Evolutionary conservation across 2,329 filamentous ascomycete genomes (phyloP), one percentile per base, ranked within the genome.

Genomic region (Thermomyces lanuginosus): DNA sequence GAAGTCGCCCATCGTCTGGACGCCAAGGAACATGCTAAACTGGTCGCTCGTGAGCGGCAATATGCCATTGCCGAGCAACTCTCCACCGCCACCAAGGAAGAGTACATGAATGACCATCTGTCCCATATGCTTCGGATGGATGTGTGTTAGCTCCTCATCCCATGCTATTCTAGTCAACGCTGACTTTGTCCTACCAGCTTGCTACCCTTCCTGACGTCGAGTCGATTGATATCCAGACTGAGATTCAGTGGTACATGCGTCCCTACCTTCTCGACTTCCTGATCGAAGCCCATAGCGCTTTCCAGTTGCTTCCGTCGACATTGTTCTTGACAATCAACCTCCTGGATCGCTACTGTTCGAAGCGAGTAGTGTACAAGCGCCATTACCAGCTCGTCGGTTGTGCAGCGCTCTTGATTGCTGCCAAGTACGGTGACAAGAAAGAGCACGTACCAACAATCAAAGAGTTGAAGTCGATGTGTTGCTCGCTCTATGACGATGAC

Each of bases 231-330:
- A 93, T 95, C 56, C 89, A 98, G 58, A 83, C 84, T 39, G 89
- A 98, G 66, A 95, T 98, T 37, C 83, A 95, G 52, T 98, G 89
- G 89, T 95, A 91, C 60, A 98, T 98, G 89, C 68, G 89, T 44
- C 89, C 89, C 0, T 95, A 93, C 55, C 74, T 98, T 18, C 79
- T 98, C 49, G 89, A 98, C 61, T 98, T 98, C 59, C 70, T 98
- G 40, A 78, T 95, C 44, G 89, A 98, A 66, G 89, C 86, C 26
- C 89, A 98, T 49, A 78, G 81, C 39, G 86, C 86, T 34, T 98
- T 95, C 58, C 78, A 82, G 42, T 69, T 98, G 7, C 69, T 95
- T 8, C 86, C 89, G 21, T 83, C 93, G 53, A 98, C 89, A 1
- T 69, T 98, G 27, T 93, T 93, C 63, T 71, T 98, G 31, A 84